Percentiles rank a stretch among this genome's conserved stretches.
phyloP scores from a whole-genome alignment of 495 filamentous ascomycete species.

The Annulohypoxylon moriforme region DNA sequence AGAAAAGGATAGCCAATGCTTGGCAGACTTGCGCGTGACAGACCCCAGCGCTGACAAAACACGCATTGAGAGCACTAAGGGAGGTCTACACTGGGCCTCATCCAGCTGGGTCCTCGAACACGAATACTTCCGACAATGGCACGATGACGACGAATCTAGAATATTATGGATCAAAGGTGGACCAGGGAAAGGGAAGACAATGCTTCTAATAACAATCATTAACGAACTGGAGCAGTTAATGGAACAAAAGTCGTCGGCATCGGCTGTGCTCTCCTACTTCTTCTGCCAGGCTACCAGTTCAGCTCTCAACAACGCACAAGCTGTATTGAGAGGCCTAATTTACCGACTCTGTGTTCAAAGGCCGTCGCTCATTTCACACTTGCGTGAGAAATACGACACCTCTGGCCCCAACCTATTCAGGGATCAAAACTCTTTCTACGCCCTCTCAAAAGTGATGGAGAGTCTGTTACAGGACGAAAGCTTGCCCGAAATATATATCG shows the following conservation, averaged over 20 bases:
- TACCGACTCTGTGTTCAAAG: neutral
- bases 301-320: neutral
- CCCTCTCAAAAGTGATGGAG: neutral
- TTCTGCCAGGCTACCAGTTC: neutral
- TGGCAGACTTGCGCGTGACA: neutral
- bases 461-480: neutral
- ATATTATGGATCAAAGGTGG: conserved; percentile 60
- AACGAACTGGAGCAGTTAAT: neutral
- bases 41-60: neutral
- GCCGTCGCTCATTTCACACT: neutral
- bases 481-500: neutral
- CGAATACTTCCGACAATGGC: neutral
- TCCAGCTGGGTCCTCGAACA: neutral
- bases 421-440: neutral
- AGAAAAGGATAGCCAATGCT: too few relatives aligned
- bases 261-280: neutral
- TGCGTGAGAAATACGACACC: neutral
- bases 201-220: conserved; percentile 57
- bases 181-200: conserved; percentile 63
- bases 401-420: neutral
- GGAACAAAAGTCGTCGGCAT: neutral
- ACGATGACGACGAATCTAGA: neutral
- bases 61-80: neutral
- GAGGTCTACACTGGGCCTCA: neutral
- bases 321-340: neutral